phyloP scores from a whole-genome alignment of 306 rosid species.

The peach (Prunus persica) region DNA sequence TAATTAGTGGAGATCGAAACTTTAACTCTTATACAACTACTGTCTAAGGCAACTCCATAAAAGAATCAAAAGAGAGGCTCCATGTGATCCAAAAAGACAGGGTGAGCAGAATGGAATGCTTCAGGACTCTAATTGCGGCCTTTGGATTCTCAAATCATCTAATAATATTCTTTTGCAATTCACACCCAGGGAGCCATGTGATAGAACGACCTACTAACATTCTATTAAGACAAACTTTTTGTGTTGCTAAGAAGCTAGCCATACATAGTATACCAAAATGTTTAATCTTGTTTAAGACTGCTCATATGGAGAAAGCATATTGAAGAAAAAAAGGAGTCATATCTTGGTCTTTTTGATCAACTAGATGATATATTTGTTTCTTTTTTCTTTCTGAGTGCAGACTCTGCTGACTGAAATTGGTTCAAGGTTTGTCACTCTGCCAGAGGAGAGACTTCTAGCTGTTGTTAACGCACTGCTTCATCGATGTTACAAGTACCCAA shows the following conservation, averaged over 20 bases:
- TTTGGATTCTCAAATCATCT: no score
- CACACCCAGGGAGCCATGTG: no score
- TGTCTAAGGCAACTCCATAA: no score
- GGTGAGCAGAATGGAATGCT: no score
- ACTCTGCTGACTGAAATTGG: slow-evolving; percentile 94
- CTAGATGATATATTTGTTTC: slow-evolving; percentile 7
- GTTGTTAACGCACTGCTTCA: slow-evolving; percentile 98
- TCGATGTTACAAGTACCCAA: slow-evolving; percentile 98
- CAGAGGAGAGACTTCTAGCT: slow-evolving; percentile 98
- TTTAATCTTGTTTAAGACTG: background rate
- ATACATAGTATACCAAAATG: background rate
- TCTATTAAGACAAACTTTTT: background rate
- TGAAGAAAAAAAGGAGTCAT: background rate
- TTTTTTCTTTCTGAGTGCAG: slow-evolving; percentile 39
- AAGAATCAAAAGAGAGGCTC: background rate
- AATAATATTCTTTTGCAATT: no score
- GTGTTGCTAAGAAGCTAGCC: background rate
- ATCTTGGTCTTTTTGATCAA: background rate
- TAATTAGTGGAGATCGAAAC: background rate
- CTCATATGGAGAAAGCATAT: background rate
- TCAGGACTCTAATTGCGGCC: no score
- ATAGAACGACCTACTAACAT: no score
- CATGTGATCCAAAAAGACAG: background rate
- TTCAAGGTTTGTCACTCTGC: slow-evolving; percentile 94
- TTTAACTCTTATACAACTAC: no score